A percentile compares a stretch with the other conserved stretches of the same genome.
Evolutionary conservation across 768 basidiomycete species (phyloP).

Genomic region (Termitomyces sp.): DNA sequence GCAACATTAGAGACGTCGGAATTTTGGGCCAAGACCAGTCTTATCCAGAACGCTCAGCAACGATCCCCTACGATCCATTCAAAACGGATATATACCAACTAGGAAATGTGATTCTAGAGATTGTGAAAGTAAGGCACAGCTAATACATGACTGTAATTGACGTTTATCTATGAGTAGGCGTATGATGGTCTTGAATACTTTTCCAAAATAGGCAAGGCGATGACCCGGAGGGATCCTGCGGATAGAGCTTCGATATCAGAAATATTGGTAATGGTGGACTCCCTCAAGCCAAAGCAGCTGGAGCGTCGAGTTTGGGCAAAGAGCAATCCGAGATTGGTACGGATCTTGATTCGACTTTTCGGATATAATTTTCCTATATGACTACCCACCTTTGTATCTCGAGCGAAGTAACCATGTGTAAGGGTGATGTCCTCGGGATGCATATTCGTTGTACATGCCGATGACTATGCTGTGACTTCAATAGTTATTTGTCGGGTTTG

Average conservation of each 20-base stretch:
- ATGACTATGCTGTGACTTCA: too few relatives aligned
- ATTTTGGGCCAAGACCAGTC: slow-evolving; percentile 36
- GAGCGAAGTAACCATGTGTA: too few relatives aligned
- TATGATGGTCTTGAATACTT: not conserved
- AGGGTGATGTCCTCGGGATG: too few relatives aligned
- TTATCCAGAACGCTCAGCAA: slow-evolving; percentile 14
- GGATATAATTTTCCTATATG: not conserved
- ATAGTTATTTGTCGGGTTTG: too few relatives aligned
- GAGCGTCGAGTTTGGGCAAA: not conserved
- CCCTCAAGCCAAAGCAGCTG: not conserved
- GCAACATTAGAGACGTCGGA: slow-evolving; percentile 16
- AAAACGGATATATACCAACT: slow-evolving; percentile 27
- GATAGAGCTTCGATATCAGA: not conserved
- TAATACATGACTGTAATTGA: not conserved
- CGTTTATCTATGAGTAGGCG: not conserved
- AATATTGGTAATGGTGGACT: not conserved
- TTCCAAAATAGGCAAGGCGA: not conserved
- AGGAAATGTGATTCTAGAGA: not conserved
- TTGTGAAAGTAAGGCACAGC: not conserved
- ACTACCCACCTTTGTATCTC: too few relatives aligned
- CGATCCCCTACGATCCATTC: slow-evolving; percentile 29
- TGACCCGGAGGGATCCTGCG: not conserved
- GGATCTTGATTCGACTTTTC: not conserved
- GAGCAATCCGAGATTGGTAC: not conserved
- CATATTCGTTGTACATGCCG: too few relatives aligned